phyloP scores from a whole-genome alignment of 139 green algal species.

The Picochlorum sp. region DNA sequence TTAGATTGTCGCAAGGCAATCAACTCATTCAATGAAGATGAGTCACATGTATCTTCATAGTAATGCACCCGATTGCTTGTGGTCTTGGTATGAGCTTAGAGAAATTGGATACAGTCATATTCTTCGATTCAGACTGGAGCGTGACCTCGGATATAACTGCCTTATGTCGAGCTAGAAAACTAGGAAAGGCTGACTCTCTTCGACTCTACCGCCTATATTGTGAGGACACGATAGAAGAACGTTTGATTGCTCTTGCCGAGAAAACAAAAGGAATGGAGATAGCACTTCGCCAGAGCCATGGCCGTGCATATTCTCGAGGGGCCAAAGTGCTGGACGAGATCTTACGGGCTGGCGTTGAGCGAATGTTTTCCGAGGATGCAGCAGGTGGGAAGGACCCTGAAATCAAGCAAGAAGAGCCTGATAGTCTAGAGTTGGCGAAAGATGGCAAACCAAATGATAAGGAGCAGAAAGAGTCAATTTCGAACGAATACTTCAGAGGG shows the following conservation, averaged over 20 bases:
- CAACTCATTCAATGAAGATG: conserved; percentile 34
- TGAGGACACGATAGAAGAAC: conserved; percentile 45
- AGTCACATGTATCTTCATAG: conserved; percentile 36
- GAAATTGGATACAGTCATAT: conserved; percentile 33
- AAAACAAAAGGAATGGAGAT: conserved; percentile 27
- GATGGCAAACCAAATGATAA: background rate
- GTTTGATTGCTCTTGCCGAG: conserved; percentile 42
- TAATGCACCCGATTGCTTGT: conserved; percentile 42
- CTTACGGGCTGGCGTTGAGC: conserved; percentile 40
- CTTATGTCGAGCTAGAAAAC: conserved; percentile 36
- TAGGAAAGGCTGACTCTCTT: conserved; percentile 24
- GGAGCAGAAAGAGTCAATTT: conserved; percentile 6
- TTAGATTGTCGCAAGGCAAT: conserved; percentile 37
- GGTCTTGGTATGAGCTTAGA: conserved; percentile 70
- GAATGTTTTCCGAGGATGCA: conserved; percentile 37
- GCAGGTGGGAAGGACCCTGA: background rate
- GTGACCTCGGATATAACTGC: conserved; percentile 44
- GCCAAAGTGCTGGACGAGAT: conserved; percentile 51
- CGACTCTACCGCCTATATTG: conserved; percentile 38
- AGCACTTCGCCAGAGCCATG: conserved; percentile 32
- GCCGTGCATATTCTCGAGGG: conserved; percentile 15
- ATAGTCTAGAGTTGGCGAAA: background rate
- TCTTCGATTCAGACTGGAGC: conserved; percentile 72
- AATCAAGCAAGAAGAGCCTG: conserved; percentile 3
- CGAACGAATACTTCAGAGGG: conserved; percentile 12